Percentiles rank a stretch among this genome's conserved stretches.
phyloP scores from a whole-genome alignment of 2,329 filamentous ascomycete genomes.

The Cadophora sp. region DNA sequence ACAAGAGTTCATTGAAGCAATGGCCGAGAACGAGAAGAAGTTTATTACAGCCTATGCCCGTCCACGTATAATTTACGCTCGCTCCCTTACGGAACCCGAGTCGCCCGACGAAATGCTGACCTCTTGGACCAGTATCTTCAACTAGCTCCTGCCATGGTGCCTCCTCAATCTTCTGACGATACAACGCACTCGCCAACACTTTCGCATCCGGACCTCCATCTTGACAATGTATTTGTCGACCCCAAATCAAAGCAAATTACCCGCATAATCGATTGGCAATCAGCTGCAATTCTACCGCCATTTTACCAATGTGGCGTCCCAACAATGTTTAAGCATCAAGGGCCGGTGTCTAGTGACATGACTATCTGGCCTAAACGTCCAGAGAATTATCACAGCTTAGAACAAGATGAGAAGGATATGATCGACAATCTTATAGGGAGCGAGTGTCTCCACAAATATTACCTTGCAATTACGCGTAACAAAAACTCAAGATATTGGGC shows the following conservation, averaged over 20 bases:
- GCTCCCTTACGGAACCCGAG: conserved; percentile 21
- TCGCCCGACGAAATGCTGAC: conserved; percentile 30
- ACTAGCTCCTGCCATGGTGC: conserved; percentile 24
- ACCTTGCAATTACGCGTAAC: conserved; percentile 24
- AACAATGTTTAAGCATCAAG: conserved; percentile 24
- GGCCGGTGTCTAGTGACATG: conserved; percentile 10
- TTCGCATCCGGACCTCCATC: background rate
- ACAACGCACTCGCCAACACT: background rate
- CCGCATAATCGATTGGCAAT: conserved; percentile 33
- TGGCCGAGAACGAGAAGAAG: conserved; percentile 30
- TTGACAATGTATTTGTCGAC: conserved; percentile 45
- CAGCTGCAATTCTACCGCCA: conserved; percentile 22
- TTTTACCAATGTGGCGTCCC: conserved; percentile 30
- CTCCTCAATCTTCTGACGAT: conserved; percentile 38
- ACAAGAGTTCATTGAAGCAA: conserved; percentile 21
- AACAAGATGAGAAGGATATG: conserved; percentile 21
- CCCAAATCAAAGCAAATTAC: conserved; percentile 34
- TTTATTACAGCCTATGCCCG: conserved; percentile 19
- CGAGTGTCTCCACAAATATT: conserved; percentile 19
- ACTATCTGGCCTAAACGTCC: conserved; percentile 19
- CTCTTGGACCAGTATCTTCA: conserved; percentile 29
- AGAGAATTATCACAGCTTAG: conserved; percentile 24
- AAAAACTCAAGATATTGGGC: conserved; percentile 21
- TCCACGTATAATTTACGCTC: conserved; percentile 23
- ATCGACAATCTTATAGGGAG: conserved; percentile 22